phyloP scores from a whole-genome alignment of 352 stramenopile species.

The Blastocystis hominis region DNA sequence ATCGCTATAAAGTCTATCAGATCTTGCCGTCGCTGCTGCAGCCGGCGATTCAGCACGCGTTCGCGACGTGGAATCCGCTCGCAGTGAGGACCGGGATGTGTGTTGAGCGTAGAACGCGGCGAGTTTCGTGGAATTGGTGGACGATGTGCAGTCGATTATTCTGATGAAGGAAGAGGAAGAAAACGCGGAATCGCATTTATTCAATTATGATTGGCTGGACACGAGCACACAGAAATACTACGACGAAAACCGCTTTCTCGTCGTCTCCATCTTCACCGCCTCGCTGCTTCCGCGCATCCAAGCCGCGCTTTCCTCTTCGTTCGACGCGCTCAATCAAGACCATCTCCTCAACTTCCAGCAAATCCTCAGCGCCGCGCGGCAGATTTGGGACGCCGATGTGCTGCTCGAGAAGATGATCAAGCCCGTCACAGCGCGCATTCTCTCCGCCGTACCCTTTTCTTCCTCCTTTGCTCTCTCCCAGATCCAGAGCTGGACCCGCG shows the following conservation, averaged over 20 bases:
- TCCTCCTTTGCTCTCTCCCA: neutral
- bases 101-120: neutral
- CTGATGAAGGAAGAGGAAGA: neutral
- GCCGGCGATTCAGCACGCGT: neutral
- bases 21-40: neutral
- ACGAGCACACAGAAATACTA: neutral
- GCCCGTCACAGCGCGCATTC: neutral
- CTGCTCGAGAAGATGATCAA: neutral
- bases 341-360: neutral
- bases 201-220: neutral
- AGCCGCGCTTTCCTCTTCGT: neutral
- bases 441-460: neutral
- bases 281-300: neutral
- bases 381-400: neutral
- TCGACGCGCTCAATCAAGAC: neutral
- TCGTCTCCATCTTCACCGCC: neutral
- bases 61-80: neutral
- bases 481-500: neutral
- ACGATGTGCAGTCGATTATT: neutral
- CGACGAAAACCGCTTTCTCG: conserved; percentile 6
- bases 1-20: conserved; percentile 22
- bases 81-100: neutral
- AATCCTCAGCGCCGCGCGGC: neutral
- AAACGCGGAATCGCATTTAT: conserved; percentile 5
- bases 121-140: neutral